Evolutionary conservation across 2,329 filamentous ascomycete species (phyloP).

Genomic region (Aspergillus flavus): DNA sequence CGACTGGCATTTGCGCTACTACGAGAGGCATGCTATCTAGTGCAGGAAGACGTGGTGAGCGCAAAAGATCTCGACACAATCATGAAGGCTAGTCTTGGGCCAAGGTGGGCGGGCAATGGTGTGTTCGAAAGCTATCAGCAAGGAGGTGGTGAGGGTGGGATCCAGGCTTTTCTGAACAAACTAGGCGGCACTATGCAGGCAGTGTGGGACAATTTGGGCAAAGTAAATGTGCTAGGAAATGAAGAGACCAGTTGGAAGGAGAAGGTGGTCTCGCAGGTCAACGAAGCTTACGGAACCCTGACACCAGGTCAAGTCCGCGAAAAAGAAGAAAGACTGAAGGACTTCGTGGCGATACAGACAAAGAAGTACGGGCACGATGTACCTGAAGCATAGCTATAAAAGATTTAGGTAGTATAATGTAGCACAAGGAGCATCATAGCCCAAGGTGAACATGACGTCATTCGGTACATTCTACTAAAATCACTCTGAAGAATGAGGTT

Average conservation of each 20-base stretch:
- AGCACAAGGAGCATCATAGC: neutral
- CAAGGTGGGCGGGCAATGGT: slow-evolving; percentile 58
- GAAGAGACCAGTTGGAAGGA: slow-evolving; percentile 51
- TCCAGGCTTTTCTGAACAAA: slow-evolving; percentile 58
- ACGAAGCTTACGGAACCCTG: slow-evolving; percentile 49
- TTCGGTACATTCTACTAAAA: neutral
- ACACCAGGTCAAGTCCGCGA: slow-evolving; percentile 22
- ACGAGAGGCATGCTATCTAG: slow-evolving; percentile 58
- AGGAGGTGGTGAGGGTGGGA: slow-evolving; percentile 57
- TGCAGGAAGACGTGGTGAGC: slow-evolving; percentile 55
- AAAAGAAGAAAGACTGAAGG: slow-evolving; percentile 31
- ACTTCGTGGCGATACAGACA: slow-evolving; percentile 28
- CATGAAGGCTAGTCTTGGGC: slow-evolving; percentile 55
- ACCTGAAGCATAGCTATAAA: neutral
- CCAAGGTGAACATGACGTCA: neutral
- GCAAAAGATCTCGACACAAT: slow-evolving; percentile 58
- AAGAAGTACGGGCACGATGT: slow-evolving; percentile 13
- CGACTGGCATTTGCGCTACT: slow-evolving; percentile 60
- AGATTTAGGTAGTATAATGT: neutral
- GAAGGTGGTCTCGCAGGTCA: slow-evolving; percentile 48
- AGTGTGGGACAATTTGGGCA: slow-evolving; percentile 56
- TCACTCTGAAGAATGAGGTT: no score
- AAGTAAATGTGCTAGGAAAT: slow-evolving; percentile 35
- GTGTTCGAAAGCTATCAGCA: slow-evolving; percentile 63
- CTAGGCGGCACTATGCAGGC: slow-evolving; percentile 58